phyloP scores from a whole-genome alignment of 192 early-diverging fungal species.

The Linnemannia hyalina region DNA sequence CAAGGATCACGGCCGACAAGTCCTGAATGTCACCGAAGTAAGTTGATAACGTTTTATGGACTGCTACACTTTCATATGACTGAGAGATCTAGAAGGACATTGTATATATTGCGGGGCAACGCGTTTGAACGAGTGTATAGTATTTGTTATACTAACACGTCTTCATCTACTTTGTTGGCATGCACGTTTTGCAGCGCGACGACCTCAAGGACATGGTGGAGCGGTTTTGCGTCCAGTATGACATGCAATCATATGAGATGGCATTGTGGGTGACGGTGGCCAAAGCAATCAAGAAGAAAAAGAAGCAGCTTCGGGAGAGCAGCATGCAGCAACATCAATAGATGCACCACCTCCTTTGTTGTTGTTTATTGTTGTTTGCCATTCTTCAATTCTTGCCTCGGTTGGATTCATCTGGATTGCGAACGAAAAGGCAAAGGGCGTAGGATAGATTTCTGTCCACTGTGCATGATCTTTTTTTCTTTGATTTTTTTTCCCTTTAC shows the following conservation, averaged over 20 bases:
- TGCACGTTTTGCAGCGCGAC: constrained; percentile 12
- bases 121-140: neutral
- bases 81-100: neutral
- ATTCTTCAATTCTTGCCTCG: neutral
- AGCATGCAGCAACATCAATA: neutral
- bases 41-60: neutral
- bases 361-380: neutral
- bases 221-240: constrained; percentile 31
- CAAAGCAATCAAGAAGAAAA: constrained; percentile 29
- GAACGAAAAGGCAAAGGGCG: neutral
- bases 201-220: constrained; percentile 26
- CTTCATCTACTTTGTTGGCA: neutral
- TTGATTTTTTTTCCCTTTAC: neutral
- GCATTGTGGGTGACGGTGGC: constrained; percentile 36
- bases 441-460: neutral
- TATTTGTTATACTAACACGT: neutral
- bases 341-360: neutral
- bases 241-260: constrained; percentile 45
- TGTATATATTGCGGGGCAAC: no score
- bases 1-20: constrained; percentile 31
- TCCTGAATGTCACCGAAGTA: constrained; percentile 25
- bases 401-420: neutral
- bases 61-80: neutral
- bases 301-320: constrained; percentile 5
- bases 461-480: neutral